A percentile compares a stretch with the other conserved stretches of the same genome.
These are phyloP conservation scores for Adansonia madagascariensis DNA, from an alignment of 441 rosid species.

Conservation along the genomic window DNA sequence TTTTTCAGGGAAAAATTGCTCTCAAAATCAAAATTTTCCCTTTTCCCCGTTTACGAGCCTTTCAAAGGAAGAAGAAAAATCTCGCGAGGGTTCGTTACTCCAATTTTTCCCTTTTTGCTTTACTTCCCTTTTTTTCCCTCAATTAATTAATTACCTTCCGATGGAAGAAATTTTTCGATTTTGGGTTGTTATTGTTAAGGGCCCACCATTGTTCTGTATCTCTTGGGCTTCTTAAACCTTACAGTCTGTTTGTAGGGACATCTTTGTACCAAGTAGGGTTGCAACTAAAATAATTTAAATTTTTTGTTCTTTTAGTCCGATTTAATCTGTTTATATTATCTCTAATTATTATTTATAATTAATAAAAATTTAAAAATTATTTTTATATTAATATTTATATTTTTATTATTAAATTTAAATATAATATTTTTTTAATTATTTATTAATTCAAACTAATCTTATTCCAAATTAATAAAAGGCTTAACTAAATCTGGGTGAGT, in stretches of 20 bases:
- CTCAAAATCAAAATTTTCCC: conserved; percentile 15
- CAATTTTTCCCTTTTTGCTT: not conserved
- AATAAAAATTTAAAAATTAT: too few relatives aligned
- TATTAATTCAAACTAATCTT: too few relatives aligned
- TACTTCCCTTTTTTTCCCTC: not conserved
- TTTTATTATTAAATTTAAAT: too few relatives aligned
- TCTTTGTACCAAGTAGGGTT: too few relatives aligned
- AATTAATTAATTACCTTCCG: not conserved
- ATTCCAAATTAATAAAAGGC: too few relatives aligned
- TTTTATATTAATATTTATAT: too few relatives aligned
- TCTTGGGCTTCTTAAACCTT: not conserved
- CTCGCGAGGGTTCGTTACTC: not conserved
- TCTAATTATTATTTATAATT: too few relatives aligned
- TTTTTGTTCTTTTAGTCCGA: too few relatives aligned
- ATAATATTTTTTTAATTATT: too few relatives aligned
- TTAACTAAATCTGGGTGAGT: too few relatives aligned
- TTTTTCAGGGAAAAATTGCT: conserved; percentile 13
- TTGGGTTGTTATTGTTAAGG: not conserved
- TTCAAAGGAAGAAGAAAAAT: conserved; percentile 13
- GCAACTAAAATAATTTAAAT: too few relatives aligned
- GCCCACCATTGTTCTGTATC: not conserved
- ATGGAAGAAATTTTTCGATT: not conserved
- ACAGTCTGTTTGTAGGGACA: not conserved
- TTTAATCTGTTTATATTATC: too few relatives aligned
- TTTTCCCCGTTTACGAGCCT: conserved; percentile 15